Base-by-base conservation (phyloP, 768 basidiomycete genomes). In the Rhodotorula diobovata region DNA sequence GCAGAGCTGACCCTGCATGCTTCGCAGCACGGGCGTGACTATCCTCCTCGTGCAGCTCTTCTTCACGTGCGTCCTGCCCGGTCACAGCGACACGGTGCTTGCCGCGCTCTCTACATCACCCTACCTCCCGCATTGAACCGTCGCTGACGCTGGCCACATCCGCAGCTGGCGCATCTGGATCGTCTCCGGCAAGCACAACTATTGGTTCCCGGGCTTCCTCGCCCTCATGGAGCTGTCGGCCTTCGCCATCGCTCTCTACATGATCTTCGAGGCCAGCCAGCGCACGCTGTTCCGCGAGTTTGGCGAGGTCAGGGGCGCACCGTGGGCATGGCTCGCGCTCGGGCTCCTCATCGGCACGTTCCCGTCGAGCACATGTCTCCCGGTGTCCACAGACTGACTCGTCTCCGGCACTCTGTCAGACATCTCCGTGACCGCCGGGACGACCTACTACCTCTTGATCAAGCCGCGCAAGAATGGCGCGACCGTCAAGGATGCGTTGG, bases 121-220 rank as follows among this genome's bases (percentile, higher is more conserved):
- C 50, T 51, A n/a, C 12, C 50, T 20, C 18, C 3, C 28, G 16
- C 4, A 20, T 21, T 39, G 45, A 45, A 45, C 41, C 9, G 41
- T 41, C 41, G 45, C 45, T 45, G 45, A 45, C 45, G 45, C 11
- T 9, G 15, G 12, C 45, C 28, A 2, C 28, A 30, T 4, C 51
- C 14, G 21, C 54, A 55, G 54, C 20, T 55, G 54, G 54, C 54
- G 54, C 34, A 55, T 55, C 34, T 55, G 54, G 54, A 55, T 55
- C 54, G 35, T 55, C 18, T 34, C 32, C 4, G 54, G 54, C 18
- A 32, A 21, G 14, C 20, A 35, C 5, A 55, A 55, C 28, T 35
- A 15, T 4, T 8, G 35, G 8, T 23, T 55, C 9, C 34, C 32
- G 20, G 54, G 18, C 32, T 11, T 35, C 16, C 1, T 55, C 34